A percentile compares a stretch with the other conserved stretches of the same genome.
Evolutionary conservation across 805 yeast species (phyloP).

Genomic region (Wickerhamomyces hampshirensis): DNA sequence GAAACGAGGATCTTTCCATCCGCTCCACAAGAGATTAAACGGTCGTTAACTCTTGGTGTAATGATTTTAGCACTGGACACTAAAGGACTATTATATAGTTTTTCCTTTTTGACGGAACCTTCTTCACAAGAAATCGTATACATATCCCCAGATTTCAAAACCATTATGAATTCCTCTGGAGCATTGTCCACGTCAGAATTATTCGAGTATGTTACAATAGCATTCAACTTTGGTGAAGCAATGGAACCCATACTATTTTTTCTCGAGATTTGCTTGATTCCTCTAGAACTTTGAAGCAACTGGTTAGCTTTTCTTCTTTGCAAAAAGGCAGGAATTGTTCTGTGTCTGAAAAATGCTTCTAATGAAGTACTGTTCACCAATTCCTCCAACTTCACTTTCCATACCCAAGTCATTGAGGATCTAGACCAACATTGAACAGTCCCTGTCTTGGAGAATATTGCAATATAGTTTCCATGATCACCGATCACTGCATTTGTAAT

Average conservation of each 20-base stretch:
- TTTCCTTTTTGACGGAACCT: conserved; percentile 36
- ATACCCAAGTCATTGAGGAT: conserved; percentile 46
- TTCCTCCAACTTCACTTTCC: conserved; percentile 41
- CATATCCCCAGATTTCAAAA: conserved; percentile 47
- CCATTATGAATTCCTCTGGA: conserved; percentile 41
- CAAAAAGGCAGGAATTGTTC: conserved; percentile 41
- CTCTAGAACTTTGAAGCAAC: conserved; percentile 13
- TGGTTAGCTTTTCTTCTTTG: conserved; percentile 27
- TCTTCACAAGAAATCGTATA: conserved; percentile 44
- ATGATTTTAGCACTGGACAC: conserved; percentile 49
- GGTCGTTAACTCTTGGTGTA: conserved; percentile 73
- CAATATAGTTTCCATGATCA: conserved; percentile 52
- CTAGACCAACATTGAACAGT: conserved; percentile 59
- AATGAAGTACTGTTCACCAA: conserved; percentile 36
- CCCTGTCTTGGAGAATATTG: conserved; percentile 50
- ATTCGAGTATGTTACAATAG: conserved; percentile 20
- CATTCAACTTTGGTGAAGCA: conserved; percentile 20
- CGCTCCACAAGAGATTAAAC: conserved; percentile 51
- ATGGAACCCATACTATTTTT: conserved; percentile 28
- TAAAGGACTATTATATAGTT: conserved; percentile 32
- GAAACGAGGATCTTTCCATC: conserved; percentile 54
- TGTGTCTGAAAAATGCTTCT: conserved; percentile 57
- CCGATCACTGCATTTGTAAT: conserved; percentile 52
- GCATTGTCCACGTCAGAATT: conserved; percentile 18
- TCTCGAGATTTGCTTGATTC: conserved; percentile 25